phyloP scores from a whole-genome alignment of 2,329 filamentous ascomycete genomes.

The Apiospora arundinis region DNA sequence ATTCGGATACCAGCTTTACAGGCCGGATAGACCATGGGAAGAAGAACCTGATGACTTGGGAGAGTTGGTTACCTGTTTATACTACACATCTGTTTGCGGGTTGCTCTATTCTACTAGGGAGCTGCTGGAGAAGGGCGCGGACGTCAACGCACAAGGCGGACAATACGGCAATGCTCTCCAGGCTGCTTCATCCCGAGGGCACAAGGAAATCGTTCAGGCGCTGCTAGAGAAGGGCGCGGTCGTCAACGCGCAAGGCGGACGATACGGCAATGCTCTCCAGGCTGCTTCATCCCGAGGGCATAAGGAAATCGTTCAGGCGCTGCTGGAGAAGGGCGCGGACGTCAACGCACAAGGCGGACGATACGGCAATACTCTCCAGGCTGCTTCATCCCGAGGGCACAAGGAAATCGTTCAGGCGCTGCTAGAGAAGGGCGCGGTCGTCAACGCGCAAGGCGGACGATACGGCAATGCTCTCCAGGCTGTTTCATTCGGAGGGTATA shows the following conservation, averaged over 20 bases:
- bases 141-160: no score
- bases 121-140: no score
- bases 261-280: slow-evolving; percentile 28
- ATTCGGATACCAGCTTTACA: slow-evolving; percentile 17
- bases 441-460: no score
- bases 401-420: slow-evolving; percentile 2
- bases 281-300: slow-evolving; percentile 27
- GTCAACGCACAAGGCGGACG: neutral
- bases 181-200: no score
- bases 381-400: slow-evolving; percentile 12
- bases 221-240: slow-evolving; percentile 35
- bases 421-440: slow-evolving; percentile 17
- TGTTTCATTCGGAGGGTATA: no score
- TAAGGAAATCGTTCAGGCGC: slow-evolving; percentile 24
- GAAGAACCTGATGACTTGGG: neutral
- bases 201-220: no score
- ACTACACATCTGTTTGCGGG: slow-evolving; percentile 30
- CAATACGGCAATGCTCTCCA: no score
- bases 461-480: no score
- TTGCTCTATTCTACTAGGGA: slow-evolving; percentile 25
- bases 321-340: neutral
- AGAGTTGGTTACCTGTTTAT: slow-evolving; percentile 26
- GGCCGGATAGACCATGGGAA: neutral
- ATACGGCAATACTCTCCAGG: slow-evolving; percentile 19
- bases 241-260: slow-evolving; percentile 23